Evolutionary conservation across 495 filamentous ascomycete genomes (phyloP).

Genomic region (Penicillium riverlandense): DNA sequence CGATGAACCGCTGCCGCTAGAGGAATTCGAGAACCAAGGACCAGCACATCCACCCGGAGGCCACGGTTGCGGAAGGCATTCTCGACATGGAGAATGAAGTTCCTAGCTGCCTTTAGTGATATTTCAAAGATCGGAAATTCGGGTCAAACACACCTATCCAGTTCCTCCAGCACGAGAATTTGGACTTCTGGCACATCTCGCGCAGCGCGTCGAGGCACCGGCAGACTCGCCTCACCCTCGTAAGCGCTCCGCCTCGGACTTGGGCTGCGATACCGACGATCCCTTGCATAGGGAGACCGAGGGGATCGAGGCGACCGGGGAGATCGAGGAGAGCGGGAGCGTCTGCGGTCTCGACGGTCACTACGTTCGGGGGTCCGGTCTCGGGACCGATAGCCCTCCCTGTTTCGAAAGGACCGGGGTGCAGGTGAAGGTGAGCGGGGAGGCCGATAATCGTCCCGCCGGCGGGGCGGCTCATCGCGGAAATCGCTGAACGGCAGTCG

Average conservation of each 20-base stretch:
- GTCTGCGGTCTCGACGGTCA: constrained; percentile 51
- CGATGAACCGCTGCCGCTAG: constrained; percentile 71
- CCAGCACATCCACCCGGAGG: constrained; percentile 68
- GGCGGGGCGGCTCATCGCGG: constrained; percentile 43
- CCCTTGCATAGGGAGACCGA: constrained; percentile 50
- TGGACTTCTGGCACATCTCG: constrained; percentile 87
- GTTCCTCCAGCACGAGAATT: constrained; percentile 70
- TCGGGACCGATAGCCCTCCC: constrained; percentile 66
- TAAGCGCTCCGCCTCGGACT: constrained; percentile 51
- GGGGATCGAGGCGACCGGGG: constrained; percentile 49
- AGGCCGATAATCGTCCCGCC: constrained; percentile 59
- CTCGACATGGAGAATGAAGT: constrained; percentile 78
- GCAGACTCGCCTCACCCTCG: constrained; percentile 55
- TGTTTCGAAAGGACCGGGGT: constrained; percentile 47
- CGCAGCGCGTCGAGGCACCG: constrained; percentile 65
- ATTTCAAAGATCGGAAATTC: not conserved
- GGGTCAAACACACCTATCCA: constrained; percentile 53
- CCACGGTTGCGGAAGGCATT: constrained; percentile 61
- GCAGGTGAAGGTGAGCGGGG: constrained; percentile 49
- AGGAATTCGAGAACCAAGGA: constrained; percentile 68
- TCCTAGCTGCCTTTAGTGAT: constrained; percentile 33
- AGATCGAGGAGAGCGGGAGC: constrained; percentile 54
- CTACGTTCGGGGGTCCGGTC: constrained; percentile 49
- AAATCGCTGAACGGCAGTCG: constrained; percentile 38
- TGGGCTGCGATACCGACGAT: constrained; percentile 59